Evolutionary conservation across 129 eudicot genomes (phyloP).

Genomic region (Apium graveolens): DNA sequence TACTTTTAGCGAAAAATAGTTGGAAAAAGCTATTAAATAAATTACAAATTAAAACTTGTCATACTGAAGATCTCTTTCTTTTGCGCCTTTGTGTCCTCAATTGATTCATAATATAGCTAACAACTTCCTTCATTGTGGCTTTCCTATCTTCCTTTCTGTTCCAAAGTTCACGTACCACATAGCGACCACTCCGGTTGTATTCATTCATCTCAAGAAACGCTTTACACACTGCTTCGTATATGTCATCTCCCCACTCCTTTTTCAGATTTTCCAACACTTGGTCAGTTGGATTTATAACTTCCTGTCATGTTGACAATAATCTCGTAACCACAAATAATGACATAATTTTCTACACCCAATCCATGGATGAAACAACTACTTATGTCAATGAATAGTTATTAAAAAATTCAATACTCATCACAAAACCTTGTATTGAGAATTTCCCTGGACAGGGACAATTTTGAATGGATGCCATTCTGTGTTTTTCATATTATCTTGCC

Average conservation of each 20-base stretch:
- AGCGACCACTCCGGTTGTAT: constrained; percentile 51
- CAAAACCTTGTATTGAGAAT: constrained; percentile 24
- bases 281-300: constrained; percentile 43
- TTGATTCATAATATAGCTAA: too few species aligned
- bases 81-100: constrained; percentile 34
- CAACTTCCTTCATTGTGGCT: constrained; percentile 55
- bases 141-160: constrained; percentile 49
- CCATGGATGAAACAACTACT: too few species aligned
- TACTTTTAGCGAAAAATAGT: too few species aligned
- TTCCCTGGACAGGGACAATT: constrained; percentile 28
- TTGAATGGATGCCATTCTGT: constrained; percentile 69
- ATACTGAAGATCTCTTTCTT: constrained; percentile 17
- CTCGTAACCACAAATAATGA: too few species aligned
- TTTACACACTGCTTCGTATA: constrained; percentile 35
- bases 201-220: constrained; percentile 52
- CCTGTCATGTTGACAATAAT: constrained; percentile 29
- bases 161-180: constrained; percentile 49
- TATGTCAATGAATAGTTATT: not conserved
- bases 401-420: not conserved
- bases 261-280: constrained; percentile 35
- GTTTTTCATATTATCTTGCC: constrained; percentile 71
- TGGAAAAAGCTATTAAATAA: too few species aligned
- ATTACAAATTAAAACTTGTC: too few species aligned
- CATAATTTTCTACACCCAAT: not conserved
- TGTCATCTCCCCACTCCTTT: constrained; percentile 43